Conservation (phyloP, 1,284 basidiomycete genomes). For the Sanghuangporus sanghuang region DNA sequence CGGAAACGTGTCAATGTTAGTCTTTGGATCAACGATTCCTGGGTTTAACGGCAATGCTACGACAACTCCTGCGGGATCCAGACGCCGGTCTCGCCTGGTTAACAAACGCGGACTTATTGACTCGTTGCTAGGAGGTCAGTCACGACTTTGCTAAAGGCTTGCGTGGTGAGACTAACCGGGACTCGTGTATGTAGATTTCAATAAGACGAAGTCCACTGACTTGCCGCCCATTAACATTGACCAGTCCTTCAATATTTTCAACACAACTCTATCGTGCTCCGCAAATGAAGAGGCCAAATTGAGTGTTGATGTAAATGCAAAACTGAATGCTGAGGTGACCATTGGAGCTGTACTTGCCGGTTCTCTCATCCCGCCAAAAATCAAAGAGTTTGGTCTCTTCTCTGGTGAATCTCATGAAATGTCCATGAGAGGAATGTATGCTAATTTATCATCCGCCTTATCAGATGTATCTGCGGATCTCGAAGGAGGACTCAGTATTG, state of each 20-base stretch:
- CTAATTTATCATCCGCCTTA: not conserved
- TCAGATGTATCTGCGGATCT: slow-evolving; percentile 24
- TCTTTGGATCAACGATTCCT: slow-evolving; percentile 5
- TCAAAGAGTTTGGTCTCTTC: slow-evolving; percentile 30
- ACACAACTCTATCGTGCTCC: slow-evolving; percentile 36
- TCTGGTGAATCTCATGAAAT: slow-evolving; percentile 20
- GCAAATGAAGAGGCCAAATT: slow-evolving; percentile 24
- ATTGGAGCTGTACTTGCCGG: slow-evolving; percentile 40
- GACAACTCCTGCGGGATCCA: not conserved
- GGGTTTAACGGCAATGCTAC: slow-evolving; percentile 3
- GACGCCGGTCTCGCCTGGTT: slow-evolving; percentile 1
- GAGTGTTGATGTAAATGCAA: slow-evolving; percentile 36
- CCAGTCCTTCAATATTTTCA: slow-evolving; percentile 36
- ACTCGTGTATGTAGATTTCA: slow-evolving; percentile 23
- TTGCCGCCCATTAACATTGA: slow-evolving; percentile 27
- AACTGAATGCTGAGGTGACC: slow-evolving; percentile 30
- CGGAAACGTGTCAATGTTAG: slow-evolving; percentile 4
- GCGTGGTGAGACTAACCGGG: slow-evolving; percentile 22
- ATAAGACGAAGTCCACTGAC: slow-evolving; percentile 22
- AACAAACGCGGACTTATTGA: not conserved
- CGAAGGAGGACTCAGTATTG: slow-evolving; percentile 31
- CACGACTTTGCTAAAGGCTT: not conserved
- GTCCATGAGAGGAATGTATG: not conserved
- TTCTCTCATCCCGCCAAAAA: slow-evolving; percentile 32
- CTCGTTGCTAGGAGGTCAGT: not conserved